A percentile compares a stretch with the other conserved stretches of the same genome.
These are phyloP conservation scores for Ophiostoma perfectum DNA, from an alignment of 2,329 filamentous ascomycete species.

Conservation along the genomic window DNA sequence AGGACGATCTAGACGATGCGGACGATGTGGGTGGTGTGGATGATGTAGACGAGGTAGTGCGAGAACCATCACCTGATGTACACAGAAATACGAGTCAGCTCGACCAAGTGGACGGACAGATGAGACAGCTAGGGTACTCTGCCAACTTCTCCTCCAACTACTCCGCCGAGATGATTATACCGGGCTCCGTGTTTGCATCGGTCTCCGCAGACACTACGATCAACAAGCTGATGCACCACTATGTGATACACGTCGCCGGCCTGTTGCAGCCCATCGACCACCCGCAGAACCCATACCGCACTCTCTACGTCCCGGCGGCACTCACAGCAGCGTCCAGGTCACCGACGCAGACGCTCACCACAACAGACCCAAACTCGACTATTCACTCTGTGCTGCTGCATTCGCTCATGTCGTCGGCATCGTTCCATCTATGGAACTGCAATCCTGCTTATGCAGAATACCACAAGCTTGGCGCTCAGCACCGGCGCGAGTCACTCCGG, in stretches of 20 bases:
- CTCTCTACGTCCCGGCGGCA: constrained; percentile 14
- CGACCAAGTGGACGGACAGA: background rate
- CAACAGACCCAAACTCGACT: background rate
- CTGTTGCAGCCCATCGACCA: constrained; percentile 22
- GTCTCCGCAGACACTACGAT: constrained; percentile 12
- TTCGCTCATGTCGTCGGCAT: constrained; percentile 18
- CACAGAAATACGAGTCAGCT: background rate
- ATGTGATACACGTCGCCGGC: constrained; percentile 16
- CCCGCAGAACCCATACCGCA: constrained; percentile 20
- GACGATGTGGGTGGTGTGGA: background rate
- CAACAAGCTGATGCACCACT: constrained; percentile 21
- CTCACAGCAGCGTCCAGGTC: background rate
- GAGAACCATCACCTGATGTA: background rate
- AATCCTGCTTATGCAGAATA: constrained; percentile 1
- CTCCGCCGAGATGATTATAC: background rate
- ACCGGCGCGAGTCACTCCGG: constrained; percentile 15
- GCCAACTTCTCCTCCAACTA: background rate
- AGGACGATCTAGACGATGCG: background rate
- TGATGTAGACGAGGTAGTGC: background rate
- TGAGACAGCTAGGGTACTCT: background rate
- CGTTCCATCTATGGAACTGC: constrained; percentile 21
- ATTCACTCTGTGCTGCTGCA: constrained; percentile 13
- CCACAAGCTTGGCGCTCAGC: constrained; percentile 14
- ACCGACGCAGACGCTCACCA: background rate
- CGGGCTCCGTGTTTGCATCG: background rate